A percentile compares a stretch with the other conserved stretches of the same genome.
Conservation (phyloP, 805 yeast species). For the Barnettozyma siamensis region DNA sequence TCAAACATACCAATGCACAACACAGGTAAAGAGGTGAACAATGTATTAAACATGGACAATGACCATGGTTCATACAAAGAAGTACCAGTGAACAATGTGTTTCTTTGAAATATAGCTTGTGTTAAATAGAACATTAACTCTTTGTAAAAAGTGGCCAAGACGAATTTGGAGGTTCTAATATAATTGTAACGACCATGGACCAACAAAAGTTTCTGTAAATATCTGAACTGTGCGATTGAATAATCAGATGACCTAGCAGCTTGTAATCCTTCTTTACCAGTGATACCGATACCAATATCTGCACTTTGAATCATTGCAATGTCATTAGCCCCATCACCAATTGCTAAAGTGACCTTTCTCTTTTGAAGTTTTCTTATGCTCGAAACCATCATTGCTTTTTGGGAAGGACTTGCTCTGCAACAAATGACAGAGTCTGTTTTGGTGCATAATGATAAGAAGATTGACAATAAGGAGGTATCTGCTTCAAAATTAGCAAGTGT, state of each 20-base stretch:
- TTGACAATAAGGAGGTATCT: slow-evolving; percentile 64
- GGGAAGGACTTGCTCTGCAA: slow-evolving; percentile 96
- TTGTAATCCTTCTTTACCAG: slow-evolving; percentile 95
- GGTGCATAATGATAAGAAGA: slow-evolving; percentile 81
- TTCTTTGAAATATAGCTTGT: slow-evolving; percentile 81
- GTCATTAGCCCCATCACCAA: slow-evolving; percentile 99
- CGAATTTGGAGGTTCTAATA: slow-evolving; percentile 85
- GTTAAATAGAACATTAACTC: slow-evolving; percentile 86
- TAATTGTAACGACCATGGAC: slow-evolving; percentile 98
- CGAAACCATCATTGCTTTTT: slow-evolving; percentile 85
- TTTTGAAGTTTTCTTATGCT: slow-evolving; percentile 68
- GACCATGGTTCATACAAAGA: slow-evolving; percentile 96
- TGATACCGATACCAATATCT: slow-evolving; percentile 94
- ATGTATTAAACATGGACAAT: slow-evolving; percentile 91
- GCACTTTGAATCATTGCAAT: slow-evolving; percentile 99
- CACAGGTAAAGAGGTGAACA: slow-evolving; percentile 90
- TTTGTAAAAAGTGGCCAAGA: slow-evolving; percentile 90
- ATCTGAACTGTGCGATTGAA: slow-evolving; percentile 91
- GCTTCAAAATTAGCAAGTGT: slow-evolving; percentile 69
- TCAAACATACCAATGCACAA: slow-evolving; percentile 93
- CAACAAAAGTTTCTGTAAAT: slow-evolving; percentile 68
- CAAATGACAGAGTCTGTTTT: slow-evolving; percentile 87
- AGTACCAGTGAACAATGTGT: slow-evolving; percentile 86
- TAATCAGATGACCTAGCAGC: slow-evolving; percentile 95
- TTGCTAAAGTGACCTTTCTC: slow-evolving; percentile 79